Conservation (phyloP, 1,139 yeast species). For the Zygoascus meyerae region DNA sequence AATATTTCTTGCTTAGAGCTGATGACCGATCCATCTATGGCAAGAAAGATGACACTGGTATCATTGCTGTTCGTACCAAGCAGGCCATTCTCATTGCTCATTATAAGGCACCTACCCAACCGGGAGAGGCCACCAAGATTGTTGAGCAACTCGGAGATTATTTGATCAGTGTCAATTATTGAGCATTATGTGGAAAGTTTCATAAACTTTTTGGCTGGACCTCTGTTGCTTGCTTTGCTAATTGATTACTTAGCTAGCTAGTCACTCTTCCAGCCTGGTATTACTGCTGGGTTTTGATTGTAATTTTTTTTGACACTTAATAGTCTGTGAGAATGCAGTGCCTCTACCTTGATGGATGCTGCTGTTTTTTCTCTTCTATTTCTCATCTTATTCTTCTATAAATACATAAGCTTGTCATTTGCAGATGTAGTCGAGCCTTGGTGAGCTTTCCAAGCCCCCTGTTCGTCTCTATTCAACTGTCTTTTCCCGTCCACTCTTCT, state of each 20-base stretch:
- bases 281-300: not conserved
- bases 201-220: not conserved
- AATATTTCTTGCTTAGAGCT: conserved; percentile 83
- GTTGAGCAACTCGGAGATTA: conserved; percentile 96
- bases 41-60: conserved; percentile 81
- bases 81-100: conserved; percentile 93
- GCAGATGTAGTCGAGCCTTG: not conserved
- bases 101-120: conserved; percentile 70
- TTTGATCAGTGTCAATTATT: conserved; percentile 80
- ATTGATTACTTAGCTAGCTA: not conserved
- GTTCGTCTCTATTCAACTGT: not conserved
- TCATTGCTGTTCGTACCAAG: conserved; percentile 85
- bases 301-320: too few species aligned
- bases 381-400: not conserved
- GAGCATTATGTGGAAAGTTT: conserved; percentile 18
- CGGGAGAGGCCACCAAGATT: conserved; percentile 91
- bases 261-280: too few species aligned
- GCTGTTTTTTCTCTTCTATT: not conserved
- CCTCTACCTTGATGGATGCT: too few species aligned
- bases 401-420: conserved; percentile 1
- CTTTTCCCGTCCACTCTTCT: not conserved
- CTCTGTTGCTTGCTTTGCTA: not conserved
- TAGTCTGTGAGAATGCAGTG: too few species aligned
- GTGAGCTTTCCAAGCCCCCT: not conserved
- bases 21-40: conserved; percentile 94